Evolutionary conservation across 768 basidiomycete species (phyloP), one percentile per base, ranked within the genome.

Genomic region (Cyathus striatus): DNA sequence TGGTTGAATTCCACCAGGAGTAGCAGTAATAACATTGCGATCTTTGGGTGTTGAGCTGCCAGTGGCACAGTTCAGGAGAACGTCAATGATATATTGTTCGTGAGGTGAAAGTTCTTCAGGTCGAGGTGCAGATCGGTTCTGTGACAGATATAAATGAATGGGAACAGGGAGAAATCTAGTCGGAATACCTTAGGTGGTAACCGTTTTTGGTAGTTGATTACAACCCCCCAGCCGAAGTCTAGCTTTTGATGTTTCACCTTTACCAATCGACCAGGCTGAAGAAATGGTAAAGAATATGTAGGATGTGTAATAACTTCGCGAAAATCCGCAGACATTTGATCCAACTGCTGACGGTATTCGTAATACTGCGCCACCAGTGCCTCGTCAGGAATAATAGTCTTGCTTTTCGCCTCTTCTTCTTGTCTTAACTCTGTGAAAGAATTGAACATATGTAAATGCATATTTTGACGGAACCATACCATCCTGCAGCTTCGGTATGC

Each of bases 181-280:
- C 7, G 27, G 25, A 66, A 18, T 48, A 83, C 90, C 70, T 92
- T 95, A 13, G 86, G 76, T n/a, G 83, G 79, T 17, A 83, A 52
- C 0, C 93, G 80, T 62, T 96, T 96, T 58, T 89, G 84, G 56
- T 83, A 97, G 59, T 92, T 94, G 56, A 97, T 77, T 40, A 98
- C 79, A 33, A 92, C 79, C 27, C 95, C 95, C 96, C 96, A 98
- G 7, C 95, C 95, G 61, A 95, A 98, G 63, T 99, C 88, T 12
- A 83, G 66, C 27, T 86, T 83, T 49, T 84, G 79, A 59, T 96
- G 77, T 57, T 87, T 87, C 53, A 99, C 77, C 56, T 87, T 88
- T 38, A 98, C 88, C n/a, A 98, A 71, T 3, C 96, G 83, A 23
- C 96, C 96, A 17, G 83, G 73, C 55, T 96, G 87, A 9, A 99